Conservation (phyloP, 257 asterid genomes). For the Solanum tarapatanum region DNA sequence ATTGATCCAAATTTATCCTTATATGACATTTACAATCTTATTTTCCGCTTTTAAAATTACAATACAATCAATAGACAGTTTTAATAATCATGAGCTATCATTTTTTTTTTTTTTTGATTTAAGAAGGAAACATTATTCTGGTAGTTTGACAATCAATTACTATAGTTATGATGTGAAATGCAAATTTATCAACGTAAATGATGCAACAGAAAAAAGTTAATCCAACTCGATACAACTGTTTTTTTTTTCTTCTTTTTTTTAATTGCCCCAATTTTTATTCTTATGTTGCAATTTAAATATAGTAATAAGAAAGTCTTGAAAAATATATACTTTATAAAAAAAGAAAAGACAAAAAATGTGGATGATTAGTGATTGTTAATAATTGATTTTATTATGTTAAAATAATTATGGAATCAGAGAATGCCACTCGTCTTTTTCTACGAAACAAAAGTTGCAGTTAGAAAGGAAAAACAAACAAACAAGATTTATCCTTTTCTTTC, state of each 20-base stretch:
- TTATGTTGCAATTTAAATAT: neutral
- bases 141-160: neutral
- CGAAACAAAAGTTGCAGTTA: neutral
- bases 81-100: neutral
- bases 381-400: neutral
- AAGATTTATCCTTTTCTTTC: neutral
- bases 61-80: neutral
- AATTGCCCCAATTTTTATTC: neutral
- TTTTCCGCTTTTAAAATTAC: neutral
- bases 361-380: neutral
- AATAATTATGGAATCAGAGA: neutral
- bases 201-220: neutral
- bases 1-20: neutral
- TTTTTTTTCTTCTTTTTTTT: neutral
- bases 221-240: neutral
- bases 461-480: neutral
- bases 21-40: neutral
- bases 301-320: neutral
- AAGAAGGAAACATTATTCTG: neutral
- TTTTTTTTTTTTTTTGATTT: neutral
- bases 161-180: neutral
- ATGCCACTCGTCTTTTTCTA: neutral
- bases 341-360: neutral
- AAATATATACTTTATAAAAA: too few relatives aligned
- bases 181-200: neutral